Conservation (phyloP, 176 grass and related monocot species). For the Zizania latifolia region DNA sequence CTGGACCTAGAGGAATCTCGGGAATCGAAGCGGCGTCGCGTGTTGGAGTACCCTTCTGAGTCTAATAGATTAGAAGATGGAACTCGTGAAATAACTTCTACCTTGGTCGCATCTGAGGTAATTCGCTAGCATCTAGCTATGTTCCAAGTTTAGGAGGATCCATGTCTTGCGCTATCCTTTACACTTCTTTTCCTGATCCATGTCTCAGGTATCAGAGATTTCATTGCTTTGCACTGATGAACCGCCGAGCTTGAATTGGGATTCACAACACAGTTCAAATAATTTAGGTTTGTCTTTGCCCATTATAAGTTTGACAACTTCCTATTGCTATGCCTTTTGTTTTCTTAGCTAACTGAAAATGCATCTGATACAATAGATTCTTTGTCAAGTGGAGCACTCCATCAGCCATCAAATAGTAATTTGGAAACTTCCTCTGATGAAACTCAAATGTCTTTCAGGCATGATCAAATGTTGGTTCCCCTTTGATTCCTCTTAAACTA, state of each 20-base stretch:
- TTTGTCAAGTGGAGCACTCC: constrained; percentile 22
- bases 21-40: constrained; percentile 33
- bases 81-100: constrained; percentile 1
- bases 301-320: not conserved
- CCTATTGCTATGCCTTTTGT: not conserved
- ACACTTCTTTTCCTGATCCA: not conserved
- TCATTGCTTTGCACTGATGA: constrained; percentile 48
- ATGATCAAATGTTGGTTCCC: constrained; percentile 34
- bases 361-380: constrained; percentile 25
- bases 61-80: constrained; percentile 16
- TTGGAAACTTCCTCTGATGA: constrained; percentile 24
- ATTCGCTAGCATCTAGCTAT: not conserved
- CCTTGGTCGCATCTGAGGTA: constrained; percentile 36
- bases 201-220: constrained; percentile 31
- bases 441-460: constrained; percentile 14
- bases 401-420: constrained; percentile 15
- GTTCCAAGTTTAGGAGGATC: not conserved
- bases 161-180: not conserved
- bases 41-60: constrained; percentile 44
- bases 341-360: constrained; percentile 27
- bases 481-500: constrained; percentile 1
- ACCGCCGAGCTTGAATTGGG: constrained; percentile 20
- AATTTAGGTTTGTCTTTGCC: constrained; percentile 27
- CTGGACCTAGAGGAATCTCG: constrained; percentile 39
- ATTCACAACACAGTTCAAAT: constrained; percentile 22